Percentiles rank a stretch among this genome's conserved stretches.
Evolutionary conservation across 2,329 filamentous ascomycete species (phyloP).

Genomic region (Monilinia fructicola): DNA sequence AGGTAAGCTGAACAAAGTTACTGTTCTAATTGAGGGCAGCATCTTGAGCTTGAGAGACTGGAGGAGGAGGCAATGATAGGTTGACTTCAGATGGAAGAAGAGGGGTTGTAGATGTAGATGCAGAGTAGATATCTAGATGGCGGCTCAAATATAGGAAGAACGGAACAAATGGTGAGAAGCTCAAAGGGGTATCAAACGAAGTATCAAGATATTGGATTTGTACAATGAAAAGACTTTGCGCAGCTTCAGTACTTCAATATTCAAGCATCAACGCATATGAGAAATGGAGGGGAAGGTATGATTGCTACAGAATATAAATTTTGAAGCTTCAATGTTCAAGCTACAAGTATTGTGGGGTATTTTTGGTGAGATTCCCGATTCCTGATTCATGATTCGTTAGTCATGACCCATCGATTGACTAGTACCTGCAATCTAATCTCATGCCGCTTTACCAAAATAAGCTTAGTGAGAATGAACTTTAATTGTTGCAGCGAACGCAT

Average conservation of each 20-base stretch:
- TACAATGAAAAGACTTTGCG: background rate
- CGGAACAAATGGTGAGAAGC: background rate
- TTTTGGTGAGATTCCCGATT: too few relatives aligned
- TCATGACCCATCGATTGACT: background rate
- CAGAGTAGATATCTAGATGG: background rate
- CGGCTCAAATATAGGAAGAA: background rate
- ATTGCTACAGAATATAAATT: background rate
- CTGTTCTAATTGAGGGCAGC: constrained; percentile 25
- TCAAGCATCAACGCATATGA: too few relatives aligned
- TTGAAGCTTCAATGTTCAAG: constrained; percentile 14
- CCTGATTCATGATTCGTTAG: background rate
- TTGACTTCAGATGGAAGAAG: background rate
- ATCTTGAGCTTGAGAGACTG: background rate
- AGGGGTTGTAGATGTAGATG: background rate
- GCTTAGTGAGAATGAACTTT: constrained; percentile 14
- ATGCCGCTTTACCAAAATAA: constrained; percentile 10
- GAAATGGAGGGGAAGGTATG: background rate
- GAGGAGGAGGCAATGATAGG: too few relatives aligned
- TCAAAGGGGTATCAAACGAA: background rate
- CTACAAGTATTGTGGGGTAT: constrained; percentile 18
- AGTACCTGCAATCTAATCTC: background rate
- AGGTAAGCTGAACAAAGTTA: constrained; percentile 42
- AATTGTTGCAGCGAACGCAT: constrained; percentile 24
- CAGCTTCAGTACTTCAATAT: too few relatives aligned
- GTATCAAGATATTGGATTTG: background rate